Conservation (phyloP, 345 rosid genomes). For the Ricinus communis region DNA sequence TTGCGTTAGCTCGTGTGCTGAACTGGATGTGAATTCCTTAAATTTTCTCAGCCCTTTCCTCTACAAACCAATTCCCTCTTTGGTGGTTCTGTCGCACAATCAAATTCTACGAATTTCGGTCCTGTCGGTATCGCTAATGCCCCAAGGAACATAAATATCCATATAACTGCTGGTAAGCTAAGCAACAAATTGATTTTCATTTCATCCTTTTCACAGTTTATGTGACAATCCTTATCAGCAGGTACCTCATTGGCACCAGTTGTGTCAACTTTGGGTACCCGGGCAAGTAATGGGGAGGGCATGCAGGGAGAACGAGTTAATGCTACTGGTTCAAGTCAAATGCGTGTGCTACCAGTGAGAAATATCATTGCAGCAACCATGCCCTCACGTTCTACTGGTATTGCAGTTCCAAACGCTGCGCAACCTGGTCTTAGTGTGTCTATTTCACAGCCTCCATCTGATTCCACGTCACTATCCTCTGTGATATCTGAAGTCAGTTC, state of each 20-base stretch:
- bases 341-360: conserved; percentile 42
- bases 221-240: conserved; percentile 29
- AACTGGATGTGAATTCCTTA: background rate
- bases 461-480: conserved; percentile 40
- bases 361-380: conserved; percentile 46
- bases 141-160: conserved; percentile 81
- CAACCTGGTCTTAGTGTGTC: conserved; percentile 38
- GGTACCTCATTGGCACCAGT: conserved; percentile 58
- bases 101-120: conserved; percentile 45
- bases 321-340: conserved; percentile 39
- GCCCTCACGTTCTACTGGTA: conserved; percentile 43
- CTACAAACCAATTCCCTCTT: conserved; percentile 75
- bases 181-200: conserved; percentile 8
- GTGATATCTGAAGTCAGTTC: conserved; percentile 46
- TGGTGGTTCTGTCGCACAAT: conserved; percentile 48
- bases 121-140: conserved; percentile 67
- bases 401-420: conserved; percentile 30
- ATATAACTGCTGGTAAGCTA: conserved; percentile 88
- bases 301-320: conserved; percentile 50
- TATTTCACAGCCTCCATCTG: conserved; percentile 34
- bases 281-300: conserved; percentile 49
- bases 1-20: conserved; percentile 9
- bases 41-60: conserved; percentile 78
- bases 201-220: background rate
- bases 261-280: conserved; percentile 51